Evolutionary conservation across 805 yeast genomes (phyloP), one percentile per base, ranked within the genome.

Genomic region (Candida insectalens): DNA sequence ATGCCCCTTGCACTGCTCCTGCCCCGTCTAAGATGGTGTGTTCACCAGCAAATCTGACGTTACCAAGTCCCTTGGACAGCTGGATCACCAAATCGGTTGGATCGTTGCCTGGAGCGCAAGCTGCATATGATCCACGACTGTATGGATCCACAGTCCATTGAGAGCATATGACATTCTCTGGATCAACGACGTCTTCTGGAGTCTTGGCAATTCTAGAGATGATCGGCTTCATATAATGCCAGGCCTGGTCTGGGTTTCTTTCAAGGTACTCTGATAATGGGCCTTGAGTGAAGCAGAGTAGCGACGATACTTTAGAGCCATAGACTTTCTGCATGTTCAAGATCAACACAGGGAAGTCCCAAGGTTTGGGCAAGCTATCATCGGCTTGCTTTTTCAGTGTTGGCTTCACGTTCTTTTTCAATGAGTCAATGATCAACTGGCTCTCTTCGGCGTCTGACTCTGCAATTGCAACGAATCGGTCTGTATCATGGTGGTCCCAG

Each of bases 1-100:
- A 84, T 0, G 95, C 95, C 0, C 95, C 96, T 51, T 87, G 94
- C 4, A 81, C 92, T 45, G 95, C 87, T 0, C 96, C 96, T 12
- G 85, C 81, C 6, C 94, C 95, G 43, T 84, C 95, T 44, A 73
- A 58, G 16, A 76, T 73, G 0, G 95, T 81, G 52, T 87, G 95
- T 50, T 87, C 96, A 6, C 96, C 96, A 0, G 95, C 95, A 62
- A 87, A 87, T 28, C 95, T 62, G 3, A 87, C 57, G 6, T 65
- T 62, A 9, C 67, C 74, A 15, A 68, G 59, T 0, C 85, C 83
- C 17, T 70, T 69, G 14, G 70, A 63, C 37, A 83, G 63, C n/a
- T 78, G 80, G 12, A 74, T 50, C 0, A 80, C 69, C 13, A 74
- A 52, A 34, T 71, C 78, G 7, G 71, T 60, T 0, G 94, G 84